Evolutionary conservation across 768 basidiomycete genomes (phyloP).

Genomic region (Asterophora lycoperdoides): DNA sequence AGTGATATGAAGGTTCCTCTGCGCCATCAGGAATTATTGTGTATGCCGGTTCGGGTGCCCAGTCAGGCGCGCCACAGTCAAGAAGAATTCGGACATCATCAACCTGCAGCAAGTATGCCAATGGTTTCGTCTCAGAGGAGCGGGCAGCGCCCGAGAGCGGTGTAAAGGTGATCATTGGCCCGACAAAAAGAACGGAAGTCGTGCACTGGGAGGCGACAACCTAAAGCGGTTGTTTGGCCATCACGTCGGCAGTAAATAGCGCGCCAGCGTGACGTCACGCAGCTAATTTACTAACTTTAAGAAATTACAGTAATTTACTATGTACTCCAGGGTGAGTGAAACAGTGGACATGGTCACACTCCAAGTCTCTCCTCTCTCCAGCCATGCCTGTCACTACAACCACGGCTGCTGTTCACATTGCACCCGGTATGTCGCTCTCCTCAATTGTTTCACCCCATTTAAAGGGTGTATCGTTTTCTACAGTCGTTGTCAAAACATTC

Average conservation of each 20-base stretch:
- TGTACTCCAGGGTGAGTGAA: conserved; percentile 1
- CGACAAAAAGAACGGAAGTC: background rate
- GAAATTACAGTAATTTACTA: too few species aligned
- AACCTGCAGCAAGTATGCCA: conserved; percentile 86
- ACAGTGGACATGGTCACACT: conserved; percentile 1
- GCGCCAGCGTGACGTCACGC: conserved; percentile 25
- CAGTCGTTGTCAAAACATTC: conserved; percentile 56
- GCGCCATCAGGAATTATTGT: conserved; percentile 26
- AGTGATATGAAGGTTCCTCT: conserved; percentile 35
- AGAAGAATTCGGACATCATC: conserved; percentile 92
- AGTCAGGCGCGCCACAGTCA: conserved; percentile 92
- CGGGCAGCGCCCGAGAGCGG: conserved; percentile 84
- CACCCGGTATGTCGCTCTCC: conserved; percentile 41
- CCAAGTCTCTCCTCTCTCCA: conserved; percentile 1
- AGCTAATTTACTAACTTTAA: too few species aligned
- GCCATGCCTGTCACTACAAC: conserved; percentile 50
- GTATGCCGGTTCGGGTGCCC: conserved; percentile 58
- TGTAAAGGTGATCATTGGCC: conserved; percentile 88
- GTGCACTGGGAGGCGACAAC: background rate
- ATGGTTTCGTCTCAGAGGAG: conserved; percentile 55
- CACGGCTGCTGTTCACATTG: conserved; percentile 51
- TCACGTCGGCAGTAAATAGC: conserved; percentile 15
- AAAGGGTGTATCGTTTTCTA: background rate
- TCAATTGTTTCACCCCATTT: too few species aligned
- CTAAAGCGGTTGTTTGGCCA: conserved; percentile 16